Evolutionary conservation across 2,329 filamentous ascomycete species (phyloP), one percentile per base, ranked within the genome.

Genomic region (Intubia oerlemansii): DNA sequence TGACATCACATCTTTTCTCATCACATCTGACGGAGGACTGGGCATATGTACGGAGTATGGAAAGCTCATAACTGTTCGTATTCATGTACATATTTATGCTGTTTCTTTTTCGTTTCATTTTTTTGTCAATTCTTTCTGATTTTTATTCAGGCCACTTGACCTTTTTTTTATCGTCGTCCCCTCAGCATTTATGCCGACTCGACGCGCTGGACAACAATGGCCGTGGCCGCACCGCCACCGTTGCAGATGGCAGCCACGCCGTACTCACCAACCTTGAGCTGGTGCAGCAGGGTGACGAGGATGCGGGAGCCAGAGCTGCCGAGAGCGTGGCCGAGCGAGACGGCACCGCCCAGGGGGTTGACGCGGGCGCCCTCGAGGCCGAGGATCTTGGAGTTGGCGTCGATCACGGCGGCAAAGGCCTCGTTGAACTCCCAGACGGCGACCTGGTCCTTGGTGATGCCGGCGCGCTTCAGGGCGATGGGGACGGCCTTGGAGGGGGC

Each of bases 371-470:
- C 61, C 38, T 84, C 65, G 3, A 93, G 65, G 24, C 76, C 79
- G 19, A 92, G 65, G 36, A 90, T 82, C 73, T 74, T 24, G 43
- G 80, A 75, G 45, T 95, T 93, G 24, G 85, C 84, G 47, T 88
- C 82, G 50, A 93, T 88, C 17, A 93, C 84, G 5, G 79, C 80
- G 17, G 88, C 85, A 47, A 98, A 98, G 0, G 88, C 88, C 55
- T 98, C 88, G 50, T 98, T 98, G 52, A 98, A 92, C 50, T 95
- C 88, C 85, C 88, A 95, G 14, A 93, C 57, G 5, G 85, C 73
- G 25, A 98, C 81, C 49, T 95, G 78, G 26, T 90, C 76, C 52
- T 84, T 81, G 38, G 69, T 80, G 39, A 98, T 84, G 9, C 85
- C 84, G 1, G 88, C 88, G 32, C 84, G 66, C 51, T 82, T 66